Percentiles rank a stretch among this genome's conserved stretches.
These are phyloP conservation scores for Prasinococcaceae sp. DNA, from an alignment of 139 green algal genomes.

Conservation along the genomic window DNA sequence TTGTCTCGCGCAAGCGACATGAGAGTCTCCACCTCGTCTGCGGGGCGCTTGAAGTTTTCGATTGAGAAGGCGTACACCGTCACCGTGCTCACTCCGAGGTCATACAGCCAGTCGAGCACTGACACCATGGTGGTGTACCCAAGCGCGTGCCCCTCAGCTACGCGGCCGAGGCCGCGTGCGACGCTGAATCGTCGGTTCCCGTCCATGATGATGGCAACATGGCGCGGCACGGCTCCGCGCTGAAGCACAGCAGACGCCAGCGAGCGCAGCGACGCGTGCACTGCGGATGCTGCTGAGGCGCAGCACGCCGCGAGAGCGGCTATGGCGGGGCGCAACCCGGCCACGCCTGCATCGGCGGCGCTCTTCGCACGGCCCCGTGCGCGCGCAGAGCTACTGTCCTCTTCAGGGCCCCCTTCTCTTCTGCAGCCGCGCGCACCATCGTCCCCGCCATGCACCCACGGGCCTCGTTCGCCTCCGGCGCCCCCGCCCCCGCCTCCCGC, in stretches of 20 bases:
- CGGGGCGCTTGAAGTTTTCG: conserved; percentile 78
- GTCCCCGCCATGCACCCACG: no score
- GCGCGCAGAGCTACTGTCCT: no score
- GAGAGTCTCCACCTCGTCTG: conserved; percentile 56
- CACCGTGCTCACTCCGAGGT: conserved; percentile 60
- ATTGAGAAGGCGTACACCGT: conserved; percentile 89
- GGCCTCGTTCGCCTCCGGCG: no score
- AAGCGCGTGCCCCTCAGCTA: neutral
- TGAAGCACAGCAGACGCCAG: conserved; percentile 6
- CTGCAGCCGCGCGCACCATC: no score
- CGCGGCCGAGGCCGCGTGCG: neutral
- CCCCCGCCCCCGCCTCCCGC: no score
- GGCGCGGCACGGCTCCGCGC: conserved; percentile 34
- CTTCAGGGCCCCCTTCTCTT: no score
- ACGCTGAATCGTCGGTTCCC: conserved; percentile 79
- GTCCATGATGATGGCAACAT: conserved; percentile 94
- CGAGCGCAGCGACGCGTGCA: neutral
- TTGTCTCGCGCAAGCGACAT: conserved; percentile 69
- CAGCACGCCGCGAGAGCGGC: no score
- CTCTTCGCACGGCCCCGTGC: no score
- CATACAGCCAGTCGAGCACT: conserved; percentile 71
- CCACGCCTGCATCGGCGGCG: no score
- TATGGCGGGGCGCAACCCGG: no score
- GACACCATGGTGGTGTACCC: conserved; percentile 40
- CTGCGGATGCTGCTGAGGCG: neutral